Conservation (phyloP, 495 filamentous ascomycete genomes). For the Letharia columbiana region DNA sequence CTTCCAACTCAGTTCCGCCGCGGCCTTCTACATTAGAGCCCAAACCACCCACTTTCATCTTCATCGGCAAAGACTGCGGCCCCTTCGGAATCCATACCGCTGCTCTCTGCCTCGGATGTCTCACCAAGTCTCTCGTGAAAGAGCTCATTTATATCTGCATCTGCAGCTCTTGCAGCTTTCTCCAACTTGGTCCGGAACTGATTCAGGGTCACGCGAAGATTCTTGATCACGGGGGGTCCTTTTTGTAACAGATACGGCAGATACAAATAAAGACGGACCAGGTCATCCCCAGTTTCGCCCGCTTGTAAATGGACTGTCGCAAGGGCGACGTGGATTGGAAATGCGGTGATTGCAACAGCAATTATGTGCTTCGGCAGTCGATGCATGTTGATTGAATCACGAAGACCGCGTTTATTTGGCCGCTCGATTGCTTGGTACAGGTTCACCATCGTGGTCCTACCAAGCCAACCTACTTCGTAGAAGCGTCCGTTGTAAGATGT, state of each 20-base stretch:
- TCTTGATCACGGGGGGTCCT: not conserved
- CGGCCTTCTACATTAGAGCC: too few relatives aligned
- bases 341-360: not conserved
- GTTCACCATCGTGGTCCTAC: not conserved
- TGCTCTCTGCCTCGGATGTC: not conserved
- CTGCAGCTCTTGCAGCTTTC: not conserved
- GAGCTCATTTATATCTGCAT: not conserved
- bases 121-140: too few relatives aligned
- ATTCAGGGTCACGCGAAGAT: conserved; percentile 2
- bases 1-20: too few relatives aligned
- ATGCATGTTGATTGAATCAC: not conserved
- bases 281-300: not conserved
- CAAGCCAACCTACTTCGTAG: not conserved
- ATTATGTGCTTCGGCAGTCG: too few relatives aligned
- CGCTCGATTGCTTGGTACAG: not conserved
- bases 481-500: conserved; percentile 5
- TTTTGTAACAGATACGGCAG: not conserved
- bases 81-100: not conserved
- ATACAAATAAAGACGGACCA: not conserved
- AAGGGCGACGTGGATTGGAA: not conserved
- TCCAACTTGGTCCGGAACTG: not conserved
- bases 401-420: not conserved
- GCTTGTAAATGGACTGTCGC: not conserved
- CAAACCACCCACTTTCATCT: not conserved
- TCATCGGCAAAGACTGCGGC: not conserved